A percentile compares a stretch with the other conserved stretches of the same genome.
phyloP scores from a whole-genome alignment of 176 grass and related monocot species.

The Cenchrus purpureus region DNA sequence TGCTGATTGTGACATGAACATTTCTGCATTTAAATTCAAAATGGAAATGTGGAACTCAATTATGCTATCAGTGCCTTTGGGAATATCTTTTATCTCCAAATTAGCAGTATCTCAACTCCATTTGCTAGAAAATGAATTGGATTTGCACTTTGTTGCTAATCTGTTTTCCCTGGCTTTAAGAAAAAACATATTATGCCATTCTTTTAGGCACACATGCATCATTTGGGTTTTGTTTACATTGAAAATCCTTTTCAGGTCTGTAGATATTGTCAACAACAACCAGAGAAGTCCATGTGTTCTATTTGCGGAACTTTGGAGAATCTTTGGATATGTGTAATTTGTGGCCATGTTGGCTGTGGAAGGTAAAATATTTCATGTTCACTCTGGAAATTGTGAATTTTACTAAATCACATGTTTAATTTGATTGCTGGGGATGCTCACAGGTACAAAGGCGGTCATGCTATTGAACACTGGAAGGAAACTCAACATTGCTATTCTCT shows the following conservation, averaged over 20 bases:
- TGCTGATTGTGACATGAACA: background rate
- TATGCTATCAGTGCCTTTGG: background rate
- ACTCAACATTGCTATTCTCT: slow-evolving; percentile 96
- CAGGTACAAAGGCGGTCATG: slow-evolving; percentile 90
- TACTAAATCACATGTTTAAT: slow-evolving; percentile 29
- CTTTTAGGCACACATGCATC: background rate
- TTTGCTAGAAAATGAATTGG: background rate
- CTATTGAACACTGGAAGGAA: slow-evolving; percentile 89
- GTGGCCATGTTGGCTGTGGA: slow-evolving; percentile 95
- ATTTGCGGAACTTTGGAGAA: slow-evolving; percentile 82
- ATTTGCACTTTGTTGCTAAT: slow-evolving; percentile 9
- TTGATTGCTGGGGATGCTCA: slow-evolving; percentile 25
- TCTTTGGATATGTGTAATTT: slow-evolving; percentile 96
- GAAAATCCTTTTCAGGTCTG: slow-evolving; percentile 69
- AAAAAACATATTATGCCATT: background rate
- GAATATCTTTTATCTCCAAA: slow-evolving; percentile 16
- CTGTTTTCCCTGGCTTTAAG: slow-evolving; percentile 8
- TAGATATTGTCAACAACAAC: slow-evolving; percentile 97
- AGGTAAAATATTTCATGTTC: slow-evolving; percentile 64
- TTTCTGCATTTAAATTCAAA: background rate
- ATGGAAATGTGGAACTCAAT: background rate
- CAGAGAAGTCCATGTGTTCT: slow-evolving; percentile 90
- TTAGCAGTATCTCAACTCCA: slow-evolving; percentile 17
- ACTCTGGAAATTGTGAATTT: slow-evolving; percentile 26
- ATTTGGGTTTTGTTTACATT: slow-evolving; percentile 33